Conservation (phyloP, 208 protist species). For the Porcisia hertigi region DNA sequence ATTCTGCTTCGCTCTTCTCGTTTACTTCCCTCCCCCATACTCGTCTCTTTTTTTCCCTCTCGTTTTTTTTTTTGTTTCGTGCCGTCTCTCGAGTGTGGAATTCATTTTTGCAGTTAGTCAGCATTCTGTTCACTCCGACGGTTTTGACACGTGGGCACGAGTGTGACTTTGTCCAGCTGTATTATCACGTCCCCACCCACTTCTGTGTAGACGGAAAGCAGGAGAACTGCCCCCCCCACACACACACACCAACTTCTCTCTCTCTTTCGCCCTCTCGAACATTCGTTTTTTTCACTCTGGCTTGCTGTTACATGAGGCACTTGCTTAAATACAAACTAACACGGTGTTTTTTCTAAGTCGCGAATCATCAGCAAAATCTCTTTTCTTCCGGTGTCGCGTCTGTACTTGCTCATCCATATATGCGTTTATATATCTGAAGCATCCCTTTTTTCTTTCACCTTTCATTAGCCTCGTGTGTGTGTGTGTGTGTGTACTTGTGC, state of each 20-base stretch:
- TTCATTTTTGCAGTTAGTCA: slow-evolving; percentile 7
- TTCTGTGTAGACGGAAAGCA: not conserved
- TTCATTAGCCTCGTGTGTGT: not conserved
- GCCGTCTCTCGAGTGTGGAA: slow-evolving; percentile 12
- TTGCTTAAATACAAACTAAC: not conserved
- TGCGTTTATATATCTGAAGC: not conserved
- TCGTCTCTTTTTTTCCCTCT: not conserved
- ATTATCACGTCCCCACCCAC: not conserved
- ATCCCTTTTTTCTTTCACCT: not conserved
- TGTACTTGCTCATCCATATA: not conserved
- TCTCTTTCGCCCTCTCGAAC: slow-evolving; percentile 3
- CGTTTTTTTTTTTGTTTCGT: slow-evolving; percentile 9
- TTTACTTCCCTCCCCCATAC: too few species aligned
- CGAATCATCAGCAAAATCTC: slow-evolving; percentile 2
- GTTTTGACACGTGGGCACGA: not conserved
- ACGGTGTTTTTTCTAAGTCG: not conserved
- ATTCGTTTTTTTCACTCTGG: not conserved
- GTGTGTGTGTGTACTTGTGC: slow-evolving; percentile 2
- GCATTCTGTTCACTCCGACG: not conserved
- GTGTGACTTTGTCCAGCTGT: not conserved
- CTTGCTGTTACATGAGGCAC: not conserved
- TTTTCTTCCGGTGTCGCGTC: slow-evolving; percentile 1
- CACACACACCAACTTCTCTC: not conserved
- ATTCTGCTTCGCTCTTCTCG: too few species aligned
- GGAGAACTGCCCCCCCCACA: not conserved